Conservation (phyloP, 805 yeast genomes). For the Blastobotrys terrestris region DNA sequence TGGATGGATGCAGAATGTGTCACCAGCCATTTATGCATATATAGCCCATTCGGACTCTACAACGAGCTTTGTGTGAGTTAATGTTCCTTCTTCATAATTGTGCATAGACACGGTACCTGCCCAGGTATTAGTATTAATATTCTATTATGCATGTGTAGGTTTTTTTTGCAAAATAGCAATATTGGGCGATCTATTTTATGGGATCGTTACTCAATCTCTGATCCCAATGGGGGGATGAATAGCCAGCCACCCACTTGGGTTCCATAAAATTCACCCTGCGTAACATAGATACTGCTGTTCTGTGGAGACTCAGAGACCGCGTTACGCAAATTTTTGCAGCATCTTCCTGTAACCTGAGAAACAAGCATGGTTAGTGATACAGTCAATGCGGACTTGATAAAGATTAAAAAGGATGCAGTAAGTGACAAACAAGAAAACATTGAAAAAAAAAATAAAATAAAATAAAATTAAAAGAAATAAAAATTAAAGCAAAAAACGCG, state of each 20-base stretch:
- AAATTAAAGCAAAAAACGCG: not conserved
- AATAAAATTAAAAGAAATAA: no score
- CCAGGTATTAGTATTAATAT: no score
- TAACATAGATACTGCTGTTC: not conserved
- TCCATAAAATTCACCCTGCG: not conserved
- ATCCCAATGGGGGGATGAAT: not conserved
- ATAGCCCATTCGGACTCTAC: no score
- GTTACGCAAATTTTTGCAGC: not conserved
- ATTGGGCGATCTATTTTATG: not conserved
- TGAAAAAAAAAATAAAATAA: not conserved
- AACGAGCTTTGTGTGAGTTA: no score
- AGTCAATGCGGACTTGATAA: slow-evolving; percentile 15
- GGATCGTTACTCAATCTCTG: not conserved
- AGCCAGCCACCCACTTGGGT: not conserved
- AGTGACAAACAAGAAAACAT: slow-evolving; percentile 14
- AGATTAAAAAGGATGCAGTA: slow-evolving; percentile 32
- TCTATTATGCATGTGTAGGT: not conserved
- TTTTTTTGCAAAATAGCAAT: not conserved
- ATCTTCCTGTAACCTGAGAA: not conserved
- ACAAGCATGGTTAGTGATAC: not conserved
- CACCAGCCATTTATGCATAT: no score
- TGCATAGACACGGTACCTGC: no score
- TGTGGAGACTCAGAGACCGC: not conserved
- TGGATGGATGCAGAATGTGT: no score
- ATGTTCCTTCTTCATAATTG: no score